These are phyloP conservation scores for Chenopodium album DNA, from an alignment of 148 eudicot genomes.

Conservation along the genomic window DNA sequence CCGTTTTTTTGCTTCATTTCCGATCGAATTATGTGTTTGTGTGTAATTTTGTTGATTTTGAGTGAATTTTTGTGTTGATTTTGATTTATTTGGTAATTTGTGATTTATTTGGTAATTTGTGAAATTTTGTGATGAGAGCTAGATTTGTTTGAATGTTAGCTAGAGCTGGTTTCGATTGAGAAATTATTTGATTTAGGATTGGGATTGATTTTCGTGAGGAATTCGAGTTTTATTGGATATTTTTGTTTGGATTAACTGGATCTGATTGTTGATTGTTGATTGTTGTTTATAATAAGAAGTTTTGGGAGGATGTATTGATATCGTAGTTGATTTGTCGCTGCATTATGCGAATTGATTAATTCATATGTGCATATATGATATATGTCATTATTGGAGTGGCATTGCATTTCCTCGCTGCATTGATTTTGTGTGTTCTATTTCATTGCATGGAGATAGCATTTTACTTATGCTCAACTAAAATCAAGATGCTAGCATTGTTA, in stretches of 20 bases:
- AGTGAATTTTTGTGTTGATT: not conserved
- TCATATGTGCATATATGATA: not conserved
- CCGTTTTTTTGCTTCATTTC: too few species aligned
- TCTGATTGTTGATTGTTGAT: not conserved
- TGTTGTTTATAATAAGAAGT: not conserved
- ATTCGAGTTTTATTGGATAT: not conserved
- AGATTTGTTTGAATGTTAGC: constrained; percentile 1
- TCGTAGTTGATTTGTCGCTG: not conserved
- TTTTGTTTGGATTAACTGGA: not conserved
- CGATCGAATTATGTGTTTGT: too few species aligned
- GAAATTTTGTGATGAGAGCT: not conserved
- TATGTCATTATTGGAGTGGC: not conserved
- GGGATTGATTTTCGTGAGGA: not conserved
- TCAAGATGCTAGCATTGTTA: not conserved
- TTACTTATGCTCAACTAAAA: not conserved
- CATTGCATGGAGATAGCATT: not conserved
- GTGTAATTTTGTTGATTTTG: not conserved
- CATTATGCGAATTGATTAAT: not conserved
- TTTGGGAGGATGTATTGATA: not conserved
- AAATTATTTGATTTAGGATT: not conserved
- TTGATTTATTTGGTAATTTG: too few species aligned
- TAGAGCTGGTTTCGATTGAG: not conserved
- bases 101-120: not conserved
- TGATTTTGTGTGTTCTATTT: not conserved
- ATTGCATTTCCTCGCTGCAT: not conserved